Evolutionary conservation across 1,284 basidiomycete genomes (phyloP), one percentile per base, ranked within the genome.

Genomic region (Tilletia horrida): DNA sequence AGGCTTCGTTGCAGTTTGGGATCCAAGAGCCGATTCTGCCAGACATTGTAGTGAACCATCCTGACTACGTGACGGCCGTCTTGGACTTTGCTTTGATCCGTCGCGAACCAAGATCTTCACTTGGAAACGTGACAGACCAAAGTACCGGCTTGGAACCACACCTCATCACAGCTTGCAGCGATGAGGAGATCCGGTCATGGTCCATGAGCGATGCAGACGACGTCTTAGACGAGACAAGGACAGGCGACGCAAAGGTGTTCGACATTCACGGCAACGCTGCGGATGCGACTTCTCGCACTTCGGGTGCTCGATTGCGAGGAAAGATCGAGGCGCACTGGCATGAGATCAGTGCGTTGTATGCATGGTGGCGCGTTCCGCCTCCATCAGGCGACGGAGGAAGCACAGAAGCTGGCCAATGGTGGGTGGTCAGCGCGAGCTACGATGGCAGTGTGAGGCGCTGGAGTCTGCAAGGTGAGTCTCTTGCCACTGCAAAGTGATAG

Each of bases 251-350:
- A 27, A 50, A 45, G 40, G 43, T 47, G 11, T 52, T 42, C 63
- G 48, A 42, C 43, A 57, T 64, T 25, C 63, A 52, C 48, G 48
- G 63, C 48, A 45, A 42, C 18, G 63, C 55, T n/a, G 55, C 48
- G 4, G 21, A 48, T 2, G 31, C 29, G 13, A 6, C n/a, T 8
- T 21, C n/a, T 18, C 48, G 35, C 4, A 8, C 48, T 14, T n/a
- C 6, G 6, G 44, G 55, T 21, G 55, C 50, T 35, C 62, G 16
- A 44, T 50, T n/a, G 23, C 42, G 23, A 9, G 64, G 42, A 9
- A 31, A 42, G 25, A 50, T 73, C 2, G 77, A 77, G 48, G 75
- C 66, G 3, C 77, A 78, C 62, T 78, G 76, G 76, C 74, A 78
- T 65, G 74, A 77, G 48, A 59, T 76, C 43, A 70, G 69, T 21